These are phyloP conservation scores for Cyclostephanos invisitatus DNA, from an alignment of 108 stramenopile genomes.

Conservation along the genomic window DNA sequence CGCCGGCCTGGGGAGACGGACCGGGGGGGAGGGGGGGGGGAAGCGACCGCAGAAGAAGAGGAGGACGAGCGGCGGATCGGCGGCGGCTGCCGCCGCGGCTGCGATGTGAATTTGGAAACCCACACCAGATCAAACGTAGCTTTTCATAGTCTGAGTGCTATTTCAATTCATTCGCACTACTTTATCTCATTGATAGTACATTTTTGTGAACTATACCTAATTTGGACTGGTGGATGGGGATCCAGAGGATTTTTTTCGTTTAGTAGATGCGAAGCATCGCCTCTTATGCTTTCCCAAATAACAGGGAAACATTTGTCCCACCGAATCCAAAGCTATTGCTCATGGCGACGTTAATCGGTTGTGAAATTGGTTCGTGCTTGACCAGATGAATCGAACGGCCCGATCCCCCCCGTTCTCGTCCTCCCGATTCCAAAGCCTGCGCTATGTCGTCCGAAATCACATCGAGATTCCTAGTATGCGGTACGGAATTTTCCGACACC, in stretches of 20 bases:
- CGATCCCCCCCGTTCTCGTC: no score
- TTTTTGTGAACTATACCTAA: neutral
- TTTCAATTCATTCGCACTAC: neutral
- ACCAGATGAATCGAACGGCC: conserved; percentile 32
- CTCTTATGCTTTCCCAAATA: conserved; percentile 54
- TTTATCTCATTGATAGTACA: neutral
- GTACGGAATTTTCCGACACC: conserved; percentile 64
- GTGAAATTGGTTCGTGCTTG: conserved; percentile 37
- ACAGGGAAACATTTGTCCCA: conserved; percentile 94
- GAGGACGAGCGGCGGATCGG: neutral
- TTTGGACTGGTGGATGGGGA: neutral
- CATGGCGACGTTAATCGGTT: conserved; percentile 58
- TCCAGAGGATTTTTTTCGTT: neutral
- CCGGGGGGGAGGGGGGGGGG: conserved; percentile 2
- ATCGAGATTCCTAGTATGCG: conserved; percentile 86
- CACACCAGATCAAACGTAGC: neutral
- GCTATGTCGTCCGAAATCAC: conserved; percentile 27
- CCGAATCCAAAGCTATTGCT: conserved; percentile 98
- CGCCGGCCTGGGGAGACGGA: neutral
- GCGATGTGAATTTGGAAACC: neutral
- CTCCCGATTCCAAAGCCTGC: neutral
- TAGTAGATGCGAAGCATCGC: no score
- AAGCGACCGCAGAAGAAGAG: conserved; percentile 10
- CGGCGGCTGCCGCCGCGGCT: neutral
- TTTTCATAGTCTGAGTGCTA: neutral